Evolutionary conservation across 73 alveolate genomes (phyloP), one percentile per base, ranked within the genome.

Genomic region (Tetrahymena thermophila): DNA sequence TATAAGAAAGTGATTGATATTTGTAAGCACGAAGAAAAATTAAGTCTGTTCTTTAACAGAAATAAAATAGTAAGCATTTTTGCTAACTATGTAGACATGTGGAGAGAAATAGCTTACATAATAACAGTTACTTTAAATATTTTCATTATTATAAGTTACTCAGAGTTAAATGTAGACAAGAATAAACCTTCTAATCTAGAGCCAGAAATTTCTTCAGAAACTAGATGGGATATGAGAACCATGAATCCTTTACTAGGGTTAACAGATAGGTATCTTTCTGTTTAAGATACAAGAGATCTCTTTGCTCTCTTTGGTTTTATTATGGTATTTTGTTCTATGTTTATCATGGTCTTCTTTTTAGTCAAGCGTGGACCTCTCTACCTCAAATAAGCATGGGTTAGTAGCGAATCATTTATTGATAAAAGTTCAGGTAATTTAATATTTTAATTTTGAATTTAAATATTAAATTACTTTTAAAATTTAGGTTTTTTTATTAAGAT

Each of bases 291-390:
- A 19, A 85, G 56, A 93, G 55, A 44, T 15, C 71, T 96, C n/a
- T 94, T 96, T 94, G 14, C 35, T 17, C 25, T 55, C 10, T 93
- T 96, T 96, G 98, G 98, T 23, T 93, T 93, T 42, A 96, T 96
- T 21, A 94, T 93, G 95, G 35, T 96, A n/a, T 97, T 94, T 42
- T 96, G 97, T 37, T 95, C 97, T 25, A 84, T 94, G 55, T 96
- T 95, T 56, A 94, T 96, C 42, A 97, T 96, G 28, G 93, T 95
- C 5, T 96, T 96, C 85, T 96, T 96, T 94, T 43, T 95, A 38
- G 43, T 96, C 8, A 96, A 96, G 50, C 93, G 93, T 37, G 98
- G 96, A n/a, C 98, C 98, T 35, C 57, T 96, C 11, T 96, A 95
- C 35, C 94, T 95, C 43, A 89, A 50, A 85, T 93, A 96, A 43